Conservation (phyloP, 2,329 filamentous ascomycete species). For the Neonectria ditissima region DNA sequence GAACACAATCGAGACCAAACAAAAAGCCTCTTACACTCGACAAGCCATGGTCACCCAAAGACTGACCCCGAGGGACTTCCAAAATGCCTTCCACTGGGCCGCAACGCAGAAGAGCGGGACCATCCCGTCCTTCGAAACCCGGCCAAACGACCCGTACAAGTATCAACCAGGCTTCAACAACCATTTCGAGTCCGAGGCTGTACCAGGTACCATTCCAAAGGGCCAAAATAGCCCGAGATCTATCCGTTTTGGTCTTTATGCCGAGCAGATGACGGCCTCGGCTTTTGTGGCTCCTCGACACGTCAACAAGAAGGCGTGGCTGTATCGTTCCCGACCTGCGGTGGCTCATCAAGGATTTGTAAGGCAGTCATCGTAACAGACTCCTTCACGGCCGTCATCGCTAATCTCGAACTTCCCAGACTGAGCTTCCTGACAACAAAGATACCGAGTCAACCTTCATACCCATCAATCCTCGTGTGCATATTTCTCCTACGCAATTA, state of each 20-base stretch:
- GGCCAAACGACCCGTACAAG: conserved; percentile 56
- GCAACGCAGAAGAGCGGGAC: conserved; percentile 67
- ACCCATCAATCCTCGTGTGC: conserved; percentile 31
- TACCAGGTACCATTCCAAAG: conserved; percentile 57
- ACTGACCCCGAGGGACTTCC: conserved; percentile 52
- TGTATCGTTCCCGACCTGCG: conserved; percentile 42
- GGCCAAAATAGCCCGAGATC: conserved; percentile 58
- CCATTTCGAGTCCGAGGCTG: conserved; percentile 53
- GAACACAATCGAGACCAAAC: background rate
- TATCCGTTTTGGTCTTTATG: conserved; percentile 51
- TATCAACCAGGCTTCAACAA: conserved; percentile 69
- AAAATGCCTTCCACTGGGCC: conserved; percentile 67
- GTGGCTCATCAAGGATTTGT: conserved; percentile 44
- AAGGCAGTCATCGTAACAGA: background rate
- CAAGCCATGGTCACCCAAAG: conserved; percentile 13
- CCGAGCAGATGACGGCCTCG: conserved; percentile 57
- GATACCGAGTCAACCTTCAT: conserved; percentile 33
- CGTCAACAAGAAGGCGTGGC: conserved; percentile 45
- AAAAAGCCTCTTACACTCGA: background rate
- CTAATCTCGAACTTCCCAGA: background rate
- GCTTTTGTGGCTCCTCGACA: conserved; percentile 46
- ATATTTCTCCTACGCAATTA: conserved; percentile 33
- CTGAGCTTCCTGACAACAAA: background rate
- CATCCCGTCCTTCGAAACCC: conserved; percentile 63
- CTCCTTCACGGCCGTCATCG: background rate